phyloP scores from a whole-genome alignment of 495 filamentous ascomycete genomes.

The Aspergillus campestris region DNA sequence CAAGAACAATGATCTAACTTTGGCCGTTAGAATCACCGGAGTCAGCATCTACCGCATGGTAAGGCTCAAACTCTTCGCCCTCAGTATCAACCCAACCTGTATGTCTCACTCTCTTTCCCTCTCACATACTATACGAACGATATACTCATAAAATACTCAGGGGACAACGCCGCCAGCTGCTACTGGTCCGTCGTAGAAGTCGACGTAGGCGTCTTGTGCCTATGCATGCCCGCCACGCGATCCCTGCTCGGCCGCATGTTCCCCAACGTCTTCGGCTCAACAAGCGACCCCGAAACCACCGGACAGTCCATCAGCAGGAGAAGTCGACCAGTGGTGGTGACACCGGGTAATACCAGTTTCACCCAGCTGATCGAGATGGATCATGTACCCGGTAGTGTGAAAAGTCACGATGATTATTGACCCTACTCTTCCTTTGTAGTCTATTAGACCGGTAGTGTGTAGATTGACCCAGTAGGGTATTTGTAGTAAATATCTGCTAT shows the following conservation, averaged over 20 bases:
- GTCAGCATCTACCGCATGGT: conserved; percentile 13
- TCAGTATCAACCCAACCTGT: conserved; percentile 16
- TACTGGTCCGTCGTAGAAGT: conserved; percentile 15
- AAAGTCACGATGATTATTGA: too few species aligned
- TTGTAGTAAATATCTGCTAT: too few species aligned
- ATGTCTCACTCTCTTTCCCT: neutral
- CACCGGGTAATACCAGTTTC: too few species aligned
- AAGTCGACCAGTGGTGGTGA: too few species aligned
- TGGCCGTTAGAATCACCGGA: conserved; percentile 8
- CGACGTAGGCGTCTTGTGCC: conserved; percentile 14
- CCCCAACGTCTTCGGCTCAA: too few species aligned
- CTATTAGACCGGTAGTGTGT: too few species aligned
- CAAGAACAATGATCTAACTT: neutral
- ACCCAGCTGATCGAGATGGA: too few species aligned
- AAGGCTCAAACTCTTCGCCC: conserved; percentile 8
- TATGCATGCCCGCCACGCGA: conserved; percentile 13
- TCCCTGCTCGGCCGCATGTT: neutral
- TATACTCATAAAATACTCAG: neutral
- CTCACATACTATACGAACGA: neutral
- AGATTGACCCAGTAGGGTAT: too few species aligned
- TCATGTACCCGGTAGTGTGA: too few species aligned
- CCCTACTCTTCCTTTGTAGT: too few species aligned
- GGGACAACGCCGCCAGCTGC: conserved; percentile 11
- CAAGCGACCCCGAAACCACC: too few species aligned
- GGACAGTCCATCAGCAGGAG: too few species aligned